Conservation (phyloP, 148 eudicot species). For the Dianthus caryophyllus region DNA sequence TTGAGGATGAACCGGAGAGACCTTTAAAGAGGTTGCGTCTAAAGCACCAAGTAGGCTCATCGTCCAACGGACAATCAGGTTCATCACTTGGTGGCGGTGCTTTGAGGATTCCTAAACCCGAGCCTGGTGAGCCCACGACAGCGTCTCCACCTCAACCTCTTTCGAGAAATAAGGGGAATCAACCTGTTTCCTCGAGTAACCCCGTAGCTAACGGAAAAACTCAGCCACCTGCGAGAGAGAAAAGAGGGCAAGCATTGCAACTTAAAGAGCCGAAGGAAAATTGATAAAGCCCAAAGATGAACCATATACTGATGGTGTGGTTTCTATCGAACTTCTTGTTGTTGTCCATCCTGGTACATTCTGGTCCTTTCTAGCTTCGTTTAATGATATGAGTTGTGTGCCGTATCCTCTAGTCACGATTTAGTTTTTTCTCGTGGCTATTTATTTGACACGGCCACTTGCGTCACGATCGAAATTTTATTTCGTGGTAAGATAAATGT, state of each 20-base stretch:
- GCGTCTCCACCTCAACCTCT: slow-evolving; percentile 29
- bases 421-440: no score
- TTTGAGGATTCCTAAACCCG: slow-evolving; percentile 47
- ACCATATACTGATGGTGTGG: slow-evolving; percentile 51
- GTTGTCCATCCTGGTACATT: slow-evolving; percentile 54
- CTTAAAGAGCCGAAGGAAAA: slow-evolving; percentile 21
- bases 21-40: slow-evolving; percentile 74
- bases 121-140: slow-evolving; percentile 39
- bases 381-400: neutral
- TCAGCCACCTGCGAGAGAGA: slow-evolving; percentile 11
- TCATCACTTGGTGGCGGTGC: slow-evolving; percentile 25
- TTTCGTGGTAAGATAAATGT: no score
- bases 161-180: slow-evolving; percentile 58
- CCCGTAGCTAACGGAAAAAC: slow-evolving; percentile 10
- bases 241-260: slow-evolving; percentile 30
- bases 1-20: slow-evolving; percentile 53
- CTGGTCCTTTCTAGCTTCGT: slow-evolving; percentile 6
- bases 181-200: slow-evolving; percentile 39
- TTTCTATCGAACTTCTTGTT: slow-evolving; percentile 43
- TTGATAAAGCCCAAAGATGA: slow-evolving; percentile 71
- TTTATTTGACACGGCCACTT: no score
- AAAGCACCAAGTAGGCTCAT: slow-evolving; percentile 37
- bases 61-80: slow-evolving; percentile 29
- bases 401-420: neutral
- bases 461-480: no score